Percentiles rank a stretch among this genome's conserved stretches.
phyloP scores from a whole-genome alignment of 257 asterid genomes.

The Solanum medicagineum region DNA sequence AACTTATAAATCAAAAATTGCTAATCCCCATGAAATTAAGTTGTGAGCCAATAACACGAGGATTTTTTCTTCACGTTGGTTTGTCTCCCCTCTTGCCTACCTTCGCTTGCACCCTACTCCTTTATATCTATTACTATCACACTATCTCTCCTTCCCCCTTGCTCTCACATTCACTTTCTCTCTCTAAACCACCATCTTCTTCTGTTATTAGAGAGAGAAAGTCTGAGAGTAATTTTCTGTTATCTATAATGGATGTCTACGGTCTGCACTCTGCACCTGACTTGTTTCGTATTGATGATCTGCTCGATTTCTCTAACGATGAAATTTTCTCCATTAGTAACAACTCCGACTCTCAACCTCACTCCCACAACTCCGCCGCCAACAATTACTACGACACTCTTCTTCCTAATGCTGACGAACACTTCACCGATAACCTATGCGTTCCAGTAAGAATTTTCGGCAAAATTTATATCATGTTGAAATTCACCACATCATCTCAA shows the following conservation, averaged over 20 bases:
- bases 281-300: constrained; percentile 36
- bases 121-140: neutral
- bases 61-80: neutral
- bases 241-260: constrained; percentile 36
- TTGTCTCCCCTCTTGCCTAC: neutral
- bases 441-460: constrained; percentile 32
- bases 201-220: neutral
- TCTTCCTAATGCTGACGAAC: constrained; percentile 13
- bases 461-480: no score
- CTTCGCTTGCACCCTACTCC: constrained; percentile 1
- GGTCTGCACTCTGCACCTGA: constrained; percentile 23
- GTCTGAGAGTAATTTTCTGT: neutral
- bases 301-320: constrained; percentile 45
- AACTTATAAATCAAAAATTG: no score
- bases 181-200: neutral
- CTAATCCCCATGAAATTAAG: neutral
- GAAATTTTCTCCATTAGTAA: constrained; percentile 26
- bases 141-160: neutral
- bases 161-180: neutral
- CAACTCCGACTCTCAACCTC: constrained; percentile 6
- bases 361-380: neutral
- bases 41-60: neutral
- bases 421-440: constrained; percentile 32
- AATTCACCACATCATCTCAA: neutral
- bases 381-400: neutral